Evolutionary conservation across 1,139 yeast species (phyloP).

Genomic region (Meyerozyma sp.): DNA sequence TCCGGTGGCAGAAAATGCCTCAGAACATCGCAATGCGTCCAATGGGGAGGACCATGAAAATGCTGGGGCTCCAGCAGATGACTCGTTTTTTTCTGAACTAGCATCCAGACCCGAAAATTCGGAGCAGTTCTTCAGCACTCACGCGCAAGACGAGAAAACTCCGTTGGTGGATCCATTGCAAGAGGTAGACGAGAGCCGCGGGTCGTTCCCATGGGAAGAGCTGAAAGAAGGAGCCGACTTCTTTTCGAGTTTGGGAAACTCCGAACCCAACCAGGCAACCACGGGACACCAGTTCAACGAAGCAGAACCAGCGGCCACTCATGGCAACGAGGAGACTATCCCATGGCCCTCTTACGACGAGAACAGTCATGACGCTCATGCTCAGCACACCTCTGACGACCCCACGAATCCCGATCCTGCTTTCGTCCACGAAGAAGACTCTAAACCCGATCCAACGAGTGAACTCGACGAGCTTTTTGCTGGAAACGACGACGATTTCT

Average conservation of each 20-base stretch:
- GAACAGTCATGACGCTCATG: conserved; percentile 1
- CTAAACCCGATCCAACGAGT: background rate
- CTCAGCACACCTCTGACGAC: background rate
- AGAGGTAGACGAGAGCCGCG: conserved; percentile 1
- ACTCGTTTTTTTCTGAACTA: background rate
- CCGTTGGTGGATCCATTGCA: background rate
- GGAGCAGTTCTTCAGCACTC: background rate
- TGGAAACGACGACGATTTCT: conserved; percentile 8
- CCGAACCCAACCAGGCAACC: background rate
- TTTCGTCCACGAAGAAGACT: background rate
- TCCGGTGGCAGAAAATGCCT: background rate
- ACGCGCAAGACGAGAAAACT: background rate
- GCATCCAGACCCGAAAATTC: background rate
- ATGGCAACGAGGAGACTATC: background rate
- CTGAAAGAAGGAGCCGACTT: background rate
- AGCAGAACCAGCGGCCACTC: background rate
- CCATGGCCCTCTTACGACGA: conserved; percentile 9
- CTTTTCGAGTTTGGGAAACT: background rate
- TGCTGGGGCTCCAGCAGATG: background rate
- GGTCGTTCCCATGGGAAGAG: conserved; percentile 6
- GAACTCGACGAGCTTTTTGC: conserved; percentile 2
- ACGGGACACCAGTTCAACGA: no score
- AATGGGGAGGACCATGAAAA: background rate
- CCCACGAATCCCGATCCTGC: no score
- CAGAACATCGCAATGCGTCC: background rate